A percentile compares a stretch with the other conserved stretches of the same genome.
Conservation (phyloP, 768 basidiomycete species). For the Kwoniella pini region DNA sequence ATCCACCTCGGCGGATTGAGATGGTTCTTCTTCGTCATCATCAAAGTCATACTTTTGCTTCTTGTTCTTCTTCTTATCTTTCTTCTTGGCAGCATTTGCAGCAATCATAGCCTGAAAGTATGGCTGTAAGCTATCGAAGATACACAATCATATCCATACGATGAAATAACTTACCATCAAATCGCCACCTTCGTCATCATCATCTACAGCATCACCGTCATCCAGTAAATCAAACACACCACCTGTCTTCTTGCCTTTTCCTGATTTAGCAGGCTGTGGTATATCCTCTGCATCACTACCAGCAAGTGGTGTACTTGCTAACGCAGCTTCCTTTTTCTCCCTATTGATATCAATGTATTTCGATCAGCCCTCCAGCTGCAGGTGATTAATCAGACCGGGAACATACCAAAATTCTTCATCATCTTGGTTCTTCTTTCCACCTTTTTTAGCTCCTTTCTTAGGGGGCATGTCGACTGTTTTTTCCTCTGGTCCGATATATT, state of each 20-base stretch:
- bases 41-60: slow-evolving; percentile 29
- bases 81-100: slow-evolving; percentile 30
- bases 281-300: slow-evolving; percentile 32
- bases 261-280: slow-evolving; percentile 23
- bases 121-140: slow-evolving; percentile 4
- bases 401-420: slow-evolving; percentile 73
- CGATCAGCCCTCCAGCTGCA: no score
- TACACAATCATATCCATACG: not conserved
- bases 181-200: slow-evolving; percentile 50
- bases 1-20: slow-evolving; percentile 5
- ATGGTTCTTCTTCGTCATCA: slow-evolving; percentile 25
- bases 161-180: slow-evolving; percentile 43
- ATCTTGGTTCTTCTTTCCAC: slow-evolving; percentile 76
- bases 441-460: slow-evolving; percentile 77
- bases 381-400: no score
- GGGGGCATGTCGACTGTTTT: slow-evolving; percentile 59
- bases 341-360: slow-evolving; percentile 10
- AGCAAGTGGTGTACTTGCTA: slow-evolving; percentile 17
- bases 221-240: slow-evolving; percentile 37
- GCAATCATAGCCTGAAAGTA: slow-evolving; percentile 29
- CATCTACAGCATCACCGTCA: slow-evolving; percentile 27
- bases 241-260: slow-evolving; percentile 25
- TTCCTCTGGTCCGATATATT: no score
- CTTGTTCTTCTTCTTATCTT: slow-evolving; percentile 48
- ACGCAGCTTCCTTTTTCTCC: slow-evolving; percentile 51